Conservation (phyloP, 768 basidiomycete species). For the Baorangia bicolor region DNA sequence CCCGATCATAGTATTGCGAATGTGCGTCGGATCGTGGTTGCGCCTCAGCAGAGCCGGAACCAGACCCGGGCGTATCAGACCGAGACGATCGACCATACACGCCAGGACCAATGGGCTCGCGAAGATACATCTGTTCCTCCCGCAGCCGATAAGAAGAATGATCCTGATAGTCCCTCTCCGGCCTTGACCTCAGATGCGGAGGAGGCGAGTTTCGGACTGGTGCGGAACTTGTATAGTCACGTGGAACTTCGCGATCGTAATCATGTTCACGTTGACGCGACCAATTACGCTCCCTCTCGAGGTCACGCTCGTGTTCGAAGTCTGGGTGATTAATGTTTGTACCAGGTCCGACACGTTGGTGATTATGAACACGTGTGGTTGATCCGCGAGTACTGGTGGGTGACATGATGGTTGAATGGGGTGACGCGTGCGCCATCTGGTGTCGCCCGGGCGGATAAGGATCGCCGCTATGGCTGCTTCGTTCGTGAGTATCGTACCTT, state of each 20-base stretch:
- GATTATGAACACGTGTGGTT: slow-evolving; percentile 51
- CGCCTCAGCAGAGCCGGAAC: slow-evolving; percentile 48
- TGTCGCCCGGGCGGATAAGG: slow-evolving; percentile 34
- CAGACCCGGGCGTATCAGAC: slow-evolving; percentile 59
- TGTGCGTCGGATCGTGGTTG: slow-evolving; percentile 50
- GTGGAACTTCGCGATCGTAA: slow-evolving; percentile 36
- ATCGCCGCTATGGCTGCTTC: slow-evolving; percentile 34
- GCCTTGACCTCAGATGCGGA: slow-evolving; percentile 38
- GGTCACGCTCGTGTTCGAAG: slow-evolving; percentile 39
- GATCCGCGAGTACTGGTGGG: slow-evolving; percentile 37
- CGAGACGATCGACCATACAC: slow-evolving; percentile 43
- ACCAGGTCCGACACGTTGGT: slow-evolving; percentile 67
- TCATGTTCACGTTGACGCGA: slow-evolving; percentile 43
- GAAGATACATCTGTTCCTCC: slow-evolving; percentile 29
- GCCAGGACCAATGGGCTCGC: slow-evolving; percentile 32
- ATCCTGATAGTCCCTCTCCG: slow-evolving; percentile 32
- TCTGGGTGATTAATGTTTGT: slow-evolving; percentile 49
- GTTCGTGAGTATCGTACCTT: slow-evolving; percentile 49
- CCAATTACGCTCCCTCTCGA: slow-evolving; percentile 46
- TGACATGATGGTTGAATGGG: slow-evolving; percentile 34
- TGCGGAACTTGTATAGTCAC: slow-evolving; percentile 31
- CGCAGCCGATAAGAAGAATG: slow-evolving; percentile 32
- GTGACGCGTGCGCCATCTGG: slow-evolving; percentile 33
- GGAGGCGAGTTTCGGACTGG: slow-evolving; percentile 43
- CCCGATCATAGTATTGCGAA: slow-evolving; percentile 49